Conservation (phyloP, 768 basidiomycete genomes). For the Xerocomellus amylosporus region DNA sequence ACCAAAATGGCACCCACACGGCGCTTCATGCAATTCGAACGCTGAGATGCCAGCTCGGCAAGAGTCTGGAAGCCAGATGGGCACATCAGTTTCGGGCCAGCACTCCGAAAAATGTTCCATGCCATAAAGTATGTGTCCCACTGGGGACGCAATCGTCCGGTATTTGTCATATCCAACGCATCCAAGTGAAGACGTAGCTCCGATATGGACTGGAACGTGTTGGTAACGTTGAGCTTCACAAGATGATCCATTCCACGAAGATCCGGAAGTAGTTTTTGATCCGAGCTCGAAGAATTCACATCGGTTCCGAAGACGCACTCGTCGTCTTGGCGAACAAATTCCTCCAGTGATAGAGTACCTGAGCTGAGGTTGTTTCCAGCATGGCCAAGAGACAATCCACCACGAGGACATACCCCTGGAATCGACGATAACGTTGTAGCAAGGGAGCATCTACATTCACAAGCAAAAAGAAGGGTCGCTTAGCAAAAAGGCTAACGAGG, state of each 20-base stretch:
- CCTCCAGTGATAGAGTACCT: slow-evolving; percentile 49
- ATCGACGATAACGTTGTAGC: slow-evolving; percentile 61
- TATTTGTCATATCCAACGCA: slow-evolving; percentile 62
- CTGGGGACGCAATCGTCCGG: slow-evolving; percentile 75
- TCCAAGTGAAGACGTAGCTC: slow-evolving; percentile 64
- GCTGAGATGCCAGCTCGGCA: slow-evolving; percentile 82
- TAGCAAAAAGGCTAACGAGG: slow-evolving; percentile 67
- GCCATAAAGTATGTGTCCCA: slow-evolving; percentile 99
- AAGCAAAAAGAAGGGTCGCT: slow-evolving; percentile 88
- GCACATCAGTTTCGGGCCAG: slow-evolving; percentile 6
- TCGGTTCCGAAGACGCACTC: slow-evolving; percentile 54
- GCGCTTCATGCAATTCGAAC: slow-evolving; percentile 97
- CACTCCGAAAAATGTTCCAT: slow-evolving; percentile 14
- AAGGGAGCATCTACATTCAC: slow-evolving; percentile 82
- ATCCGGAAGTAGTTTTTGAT: neutral
- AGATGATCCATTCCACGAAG: slow-evolving; percentile 39
- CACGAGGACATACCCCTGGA: slow-evolving; percentile 41
- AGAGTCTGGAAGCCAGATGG: slow-evolving; percentile 56
- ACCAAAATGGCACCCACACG: slow-evolving; percentile 94
- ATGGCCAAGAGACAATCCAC: neutral
- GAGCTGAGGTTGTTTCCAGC: slow-evolving; percentile 18
- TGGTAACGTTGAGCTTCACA: slow-evolving; percentile 59
- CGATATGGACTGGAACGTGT: slow-evolving; percentile 55
- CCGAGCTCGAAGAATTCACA: slow-evolving; percentile 20
- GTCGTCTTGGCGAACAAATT: slow-evolving; percentile 77